These are phyloP conservation scores for Ascochyta viciae-villosae DNA, from an alignment of 2,329 filamentous ascomycete genomes.

Conservation along the genomic window DNA sequence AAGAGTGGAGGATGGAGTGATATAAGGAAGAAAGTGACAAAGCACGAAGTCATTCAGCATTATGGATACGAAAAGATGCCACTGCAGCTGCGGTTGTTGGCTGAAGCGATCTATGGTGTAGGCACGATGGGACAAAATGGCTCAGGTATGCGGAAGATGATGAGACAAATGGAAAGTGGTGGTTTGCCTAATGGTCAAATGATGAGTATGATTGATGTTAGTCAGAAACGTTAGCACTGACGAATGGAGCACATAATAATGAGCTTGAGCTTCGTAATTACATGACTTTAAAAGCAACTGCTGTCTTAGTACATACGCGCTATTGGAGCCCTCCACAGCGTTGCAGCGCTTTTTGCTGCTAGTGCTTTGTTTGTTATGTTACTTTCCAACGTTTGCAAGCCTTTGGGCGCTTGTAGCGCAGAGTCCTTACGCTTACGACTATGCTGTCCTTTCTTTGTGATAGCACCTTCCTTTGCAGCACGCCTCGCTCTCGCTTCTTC, in stretches of 20 bases:
- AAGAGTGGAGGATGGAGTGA: neutral
- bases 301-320: neutral
- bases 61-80: neutral
- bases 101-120: neutral
- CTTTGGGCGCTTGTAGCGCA: slow-evolving; percentile 1
- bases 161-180: neutral
- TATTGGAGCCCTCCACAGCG: neutral
- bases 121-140: neutral
- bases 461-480: slow-evolving; percentile 25
- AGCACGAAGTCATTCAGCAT: neutral
- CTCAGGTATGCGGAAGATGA: neutral
- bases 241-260: neutral
- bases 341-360: neutral
- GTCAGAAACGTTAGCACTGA: neutral
- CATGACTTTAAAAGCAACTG: neutral
- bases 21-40: neutral
- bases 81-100: neutral
- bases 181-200: neutral
- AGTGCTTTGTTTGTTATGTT: neutral
- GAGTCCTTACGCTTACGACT: slow-evolving; percentile 13
- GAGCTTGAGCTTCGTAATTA: neutral
- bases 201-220: neutral
- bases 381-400: neutral
- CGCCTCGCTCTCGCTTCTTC: slow-evolving; percentile 24
- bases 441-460: slow-evolving; percentile 1